Evolutionary conservation across 352 stramenopile species (phyloP).

Genomic region (Pythium aquatile): DNA sequence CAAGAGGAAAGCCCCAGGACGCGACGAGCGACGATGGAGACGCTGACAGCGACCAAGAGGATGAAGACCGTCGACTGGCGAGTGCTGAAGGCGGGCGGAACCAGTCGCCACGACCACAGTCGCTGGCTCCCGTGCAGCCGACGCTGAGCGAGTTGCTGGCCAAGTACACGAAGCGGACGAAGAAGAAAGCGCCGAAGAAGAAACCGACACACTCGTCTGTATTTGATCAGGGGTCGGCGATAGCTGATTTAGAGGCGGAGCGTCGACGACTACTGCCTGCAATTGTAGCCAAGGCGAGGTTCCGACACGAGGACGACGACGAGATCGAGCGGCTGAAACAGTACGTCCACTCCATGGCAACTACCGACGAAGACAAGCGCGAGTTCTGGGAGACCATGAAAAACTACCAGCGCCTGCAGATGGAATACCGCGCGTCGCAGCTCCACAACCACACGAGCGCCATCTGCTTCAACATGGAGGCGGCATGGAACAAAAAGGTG

Average conservation of each 20-base stretch:
- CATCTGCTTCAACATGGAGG: slow-evolving; percentile 59
- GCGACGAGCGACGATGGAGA: not conserved
- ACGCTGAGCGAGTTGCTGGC: slow-evolving; percentile 10
- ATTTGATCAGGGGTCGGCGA: slow-evolving; percentile 15
- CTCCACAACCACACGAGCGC: slow-evolving; percentile 36
- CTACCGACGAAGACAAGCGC: slow-evolving; percentile 37
- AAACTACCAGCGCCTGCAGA: slow-evolving; percentile 41
- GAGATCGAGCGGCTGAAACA: slow-evolving; percentile 52
- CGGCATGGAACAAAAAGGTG: slow-evolving; percentile 52
- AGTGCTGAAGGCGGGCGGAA: not conserved
- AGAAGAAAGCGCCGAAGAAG: slow-evolving; percentile 15
- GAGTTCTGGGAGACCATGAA: slow-evolving; percentile 49
- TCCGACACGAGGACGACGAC: slow-evolving; percentile 25
- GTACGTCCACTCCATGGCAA: slow-evolving; percentile 36
- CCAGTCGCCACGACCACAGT: not conserved
- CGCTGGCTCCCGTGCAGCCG: slow-evolving; percentile 2
- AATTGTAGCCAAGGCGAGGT: not conserved
- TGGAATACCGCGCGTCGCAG: slow-evolving; percentile 32
- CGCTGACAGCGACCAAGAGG: not conserved
- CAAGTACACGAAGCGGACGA: slow-evolving; percentile 6
- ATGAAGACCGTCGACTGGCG: no score
- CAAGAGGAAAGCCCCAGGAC: slow-evolving; percentile 1
- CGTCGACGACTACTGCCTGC: not conserved
- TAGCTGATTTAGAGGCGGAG: not conserved
- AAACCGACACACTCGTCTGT: slow-evolving; percentile 5